These are phyloP conservation scores for Mycena albidolilacea DNA, from an alignment of 768 basidiomycete species.

Conservation along the genomic window DNA sequence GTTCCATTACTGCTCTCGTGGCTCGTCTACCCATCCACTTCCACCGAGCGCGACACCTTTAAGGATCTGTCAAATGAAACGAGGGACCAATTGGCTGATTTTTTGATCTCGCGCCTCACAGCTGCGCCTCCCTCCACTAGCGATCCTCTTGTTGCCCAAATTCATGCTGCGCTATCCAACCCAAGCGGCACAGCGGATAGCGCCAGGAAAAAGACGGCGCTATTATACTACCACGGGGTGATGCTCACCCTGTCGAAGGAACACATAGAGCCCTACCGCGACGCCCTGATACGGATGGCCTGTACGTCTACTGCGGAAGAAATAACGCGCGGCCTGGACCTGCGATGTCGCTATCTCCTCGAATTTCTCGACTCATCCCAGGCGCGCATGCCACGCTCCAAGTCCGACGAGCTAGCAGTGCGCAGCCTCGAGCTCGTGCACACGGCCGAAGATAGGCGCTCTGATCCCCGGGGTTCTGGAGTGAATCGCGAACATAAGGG, in stretches of 20 bases:
- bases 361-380: constrained; percentile 14
- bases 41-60: no score
- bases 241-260: neutral
- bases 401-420: constrained; percentile 11
- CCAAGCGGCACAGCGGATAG: no score
- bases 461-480: constrained; percentile 19
- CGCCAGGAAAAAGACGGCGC: neutral
- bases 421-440: constrained; percentile 25
- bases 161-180: no score
- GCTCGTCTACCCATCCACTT: no score
- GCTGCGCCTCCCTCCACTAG: neutral
- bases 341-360: neutral
- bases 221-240: neutral
- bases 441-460: constrained; percentile 17
- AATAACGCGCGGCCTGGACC: neutral
- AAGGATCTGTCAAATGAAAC: no score
- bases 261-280: neutral
- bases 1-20: no score
- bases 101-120: neutral
- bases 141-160: constrained; percentile 9
- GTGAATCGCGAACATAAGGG: constrained; percentile 17
- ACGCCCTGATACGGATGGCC: neutral
- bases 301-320: no score
- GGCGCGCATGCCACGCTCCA: constrained; percentile 14
- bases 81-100: neutral